phyloP scores from a whole-genome alignment of 805 yeast species.

The Myxozyma nipponensis region DNA sequence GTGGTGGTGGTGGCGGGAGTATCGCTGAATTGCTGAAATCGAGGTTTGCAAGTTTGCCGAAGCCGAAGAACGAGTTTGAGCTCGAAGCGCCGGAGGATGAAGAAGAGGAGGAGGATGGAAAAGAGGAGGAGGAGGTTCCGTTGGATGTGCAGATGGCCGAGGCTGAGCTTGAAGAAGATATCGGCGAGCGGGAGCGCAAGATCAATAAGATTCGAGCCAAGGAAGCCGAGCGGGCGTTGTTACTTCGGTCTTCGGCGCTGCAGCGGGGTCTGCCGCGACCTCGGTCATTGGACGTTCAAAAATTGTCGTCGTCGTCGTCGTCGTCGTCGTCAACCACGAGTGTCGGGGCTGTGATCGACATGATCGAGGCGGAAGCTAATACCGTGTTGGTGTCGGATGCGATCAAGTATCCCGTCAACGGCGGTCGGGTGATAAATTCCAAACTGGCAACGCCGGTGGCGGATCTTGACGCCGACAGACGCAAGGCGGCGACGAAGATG shows the following conservation, averaged over 20 bases:
- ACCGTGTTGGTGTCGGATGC: slow-evolving; percentile 33
- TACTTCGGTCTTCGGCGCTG: slow-evolving; percentile 47
- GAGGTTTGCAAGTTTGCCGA: slow-evolving; percentile 36
- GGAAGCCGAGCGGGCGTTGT: slow-evolving; percentile 30
- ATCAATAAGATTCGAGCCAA: slow-evolving; percentile 23
- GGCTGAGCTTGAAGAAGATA: slow-evolving; percentile 30
- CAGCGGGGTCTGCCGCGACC: slow-evolving; percentile 43
- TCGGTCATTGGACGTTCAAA: slow-evolving; percentile 4
- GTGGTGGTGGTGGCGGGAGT: not conserved
- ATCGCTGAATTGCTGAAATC: slow-evolving; percentile 13
- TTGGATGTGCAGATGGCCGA: slow-evolving; percentile 23
- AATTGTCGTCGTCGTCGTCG: not conserved
- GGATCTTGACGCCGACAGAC: slow-evolving; percentile 30
- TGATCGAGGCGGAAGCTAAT: slow-evolving; percentile 28
- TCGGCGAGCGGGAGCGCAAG: slow-evolving; percentile 34
- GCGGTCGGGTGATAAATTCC: slow-evolving; percentile 8
- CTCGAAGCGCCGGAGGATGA: slow-evolving; percentile 39
- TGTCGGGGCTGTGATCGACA: slow-evolving; percentile 13
- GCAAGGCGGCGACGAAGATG: slow-evolving; percentile 9
- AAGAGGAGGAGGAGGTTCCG: slow-evolving; percentile 13
- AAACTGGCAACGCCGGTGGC: slow-evolving; percentile 13
- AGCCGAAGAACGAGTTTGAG: slow-evolving; percentile 41
- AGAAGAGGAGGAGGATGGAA: slow-evolving; percentile 22
- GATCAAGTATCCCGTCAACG: slow-evolving; percentile 28
- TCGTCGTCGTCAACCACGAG: slow-evolving; percentile 9